Evolutionary conservation across 805 yeast species (phyloP).

Genomic region (Lipomyces mesembrius): DNA sequence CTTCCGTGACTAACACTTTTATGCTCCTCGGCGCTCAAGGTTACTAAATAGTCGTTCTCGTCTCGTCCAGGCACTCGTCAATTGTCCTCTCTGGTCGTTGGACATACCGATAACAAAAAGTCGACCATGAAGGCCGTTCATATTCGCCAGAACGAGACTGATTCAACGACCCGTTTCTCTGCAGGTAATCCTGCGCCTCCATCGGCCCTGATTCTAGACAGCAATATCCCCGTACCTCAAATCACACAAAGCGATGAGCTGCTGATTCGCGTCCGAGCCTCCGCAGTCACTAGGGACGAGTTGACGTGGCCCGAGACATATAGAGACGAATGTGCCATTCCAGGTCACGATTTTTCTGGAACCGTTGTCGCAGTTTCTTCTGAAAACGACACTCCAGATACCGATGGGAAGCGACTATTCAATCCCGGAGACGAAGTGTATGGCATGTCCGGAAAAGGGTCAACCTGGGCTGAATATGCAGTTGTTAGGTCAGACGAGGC

Average conservation of each 20-base stretch:
- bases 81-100: too few species aligned
- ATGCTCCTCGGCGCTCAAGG: too few species aligned
- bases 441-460: background rate
- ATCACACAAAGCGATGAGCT: background rate
- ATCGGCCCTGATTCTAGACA: slow-evolving; percentile 1
- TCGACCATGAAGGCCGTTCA: background rate
- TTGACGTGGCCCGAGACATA: slow-evolving; percentile 7
- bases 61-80: too few species aligned
- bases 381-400: background rate
- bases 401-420: background rate
- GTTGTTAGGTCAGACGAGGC: background rate
- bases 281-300: slow-evolving; percentile 5
- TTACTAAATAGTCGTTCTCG: too few species aligned
- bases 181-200: slow-evolving; percentile 1
- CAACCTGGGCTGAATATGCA: slow-evolving; percentile 7
- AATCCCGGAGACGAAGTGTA: slow-evolving; percentile 5
- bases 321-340: background rate
- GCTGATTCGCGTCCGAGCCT: background rate
- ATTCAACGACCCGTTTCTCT: background rate
- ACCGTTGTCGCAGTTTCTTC: background rate
- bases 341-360: slow-evolving; percentile 4
- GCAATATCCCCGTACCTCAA: background rate
- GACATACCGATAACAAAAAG: background rate
- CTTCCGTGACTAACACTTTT: too few species aligned
- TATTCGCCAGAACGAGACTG: background rate